Evolutionary conservation across 2,329 filamentous ascomycete genomes (phyloP), one percentile per base, ranked within the genome.

Genomic region (Aspergillus intermedius): DNA sequence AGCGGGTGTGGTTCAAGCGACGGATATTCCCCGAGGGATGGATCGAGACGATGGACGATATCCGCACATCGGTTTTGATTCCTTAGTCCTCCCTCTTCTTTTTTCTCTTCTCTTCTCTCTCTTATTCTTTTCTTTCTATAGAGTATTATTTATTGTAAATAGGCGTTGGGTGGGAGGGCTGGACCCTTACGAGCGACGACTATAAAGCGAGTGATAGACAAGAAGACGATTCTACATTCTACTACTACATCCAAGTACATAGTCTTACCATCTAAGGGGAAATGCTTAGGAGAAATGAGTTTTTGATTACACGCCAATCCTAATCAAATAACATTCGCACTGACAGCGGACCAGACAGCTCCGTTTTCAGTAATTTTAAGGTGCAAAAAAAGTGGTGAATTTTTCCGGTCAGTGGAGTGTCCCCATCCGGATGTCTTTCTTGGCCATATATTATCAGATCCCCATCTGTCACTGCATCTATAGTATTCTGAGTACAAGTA

Each of bases 11-110:
- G 63, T 64, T 65, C 48, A 65, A 65, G 42, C 59, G 59, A 45
- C 62, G 61, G 13, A 50, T 60, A 3, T 66, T 65, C 43, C 64
- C 63, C 5, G 57, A 61, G 10, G 64, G 62, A 5, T 67, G 64
- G 64, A 54, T 59, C 2, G 59, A 63, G 34, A 62, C 57, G 2
- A 57, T 67, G 56, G 59, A 65, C 25, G 63, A 66, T 40, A 54
- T 66, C 9, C 62, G 64, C 37, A 61, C 63, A 2, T 61, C 62
- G 34, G 63, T 66, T 37, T 59, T 66, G 10, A 53, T 66, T 23
- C 64, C 63, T 3, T 66, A 59, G n/a, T 12, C 34, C 37, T 8
- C 15, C 1, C 5, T 9, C 8, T 30, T 22, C 28, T 25, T 23
- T 43, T 32, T 37, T 32, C 10, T 32, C 23, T 37, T 25, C 35